phyloP scores from a whole-genome alignment of 345 rosid genomes.

The Eucalyptus curtisii region DNA sequence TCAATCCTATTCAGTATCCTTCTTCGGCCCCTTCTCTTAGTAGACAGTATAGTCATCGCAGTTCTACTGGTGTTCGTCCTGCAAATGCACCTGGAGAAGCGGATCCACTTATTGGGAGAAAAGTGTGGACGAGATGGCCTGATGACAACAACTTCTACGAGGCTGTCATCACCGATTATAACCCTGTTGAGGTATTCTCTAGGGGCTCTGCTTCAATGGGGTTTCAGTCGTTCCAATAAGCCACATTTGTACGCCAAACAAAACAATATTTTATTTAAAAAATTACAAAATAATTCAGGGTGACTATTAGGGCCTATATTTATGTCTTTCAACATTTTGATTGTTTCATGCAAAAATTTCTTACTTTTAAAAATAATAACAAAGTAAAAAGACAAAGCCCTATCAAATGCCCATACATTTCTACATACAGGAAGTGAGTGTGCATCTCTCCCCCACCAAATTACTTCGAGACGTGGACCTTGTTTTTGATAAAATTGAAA shows the following conservation, averaged over 20 bases:
- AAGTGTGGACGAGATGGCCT: constrained; percentile 99
- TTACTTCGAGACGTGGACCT: not conserved
- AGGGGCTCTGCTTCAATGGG: not conserved
- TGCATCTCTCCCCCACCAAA: not conserved
- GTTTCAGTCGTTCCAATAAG: not conserved
- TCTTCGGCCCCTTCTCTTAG: constrained; percentile 40
- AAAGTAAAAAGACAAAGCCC: not conserved
- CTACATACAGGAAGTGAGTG: not conserved
- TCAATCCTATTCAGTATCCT: constrained; percentile 45
- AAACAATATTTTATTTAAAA: not conserved
- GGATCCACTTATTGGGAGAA: constrained; percentile 60
- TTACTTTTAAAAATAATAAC: not conserved
- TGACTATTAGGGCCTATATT: not conserved
- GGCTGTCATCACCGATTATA: constrained; percentile 84
- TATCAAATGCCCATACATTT: not conserved
- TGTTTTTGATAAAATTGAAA: not conserved
- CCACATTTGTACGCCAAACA: not conserved
- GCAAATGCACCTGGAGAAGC: constrained; percentile 48
- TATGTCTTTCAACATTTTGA: not conserved
- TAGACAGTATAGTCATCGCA: constrained; percentile 34
- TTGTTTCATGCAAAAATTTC: not conserved
- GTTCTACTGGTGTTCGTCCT: constrained; percentile 25
- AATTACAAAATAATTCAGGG: not conserved
- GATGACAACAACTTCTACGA: constrained; percentile 85
- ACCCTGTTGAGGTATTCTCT: constrained; percentile 50